These are phyloP conservation scores for Millerozyma acaciae DNA, from an alignment of 805 yeast species.

Conservation along the genomic window DNA sequence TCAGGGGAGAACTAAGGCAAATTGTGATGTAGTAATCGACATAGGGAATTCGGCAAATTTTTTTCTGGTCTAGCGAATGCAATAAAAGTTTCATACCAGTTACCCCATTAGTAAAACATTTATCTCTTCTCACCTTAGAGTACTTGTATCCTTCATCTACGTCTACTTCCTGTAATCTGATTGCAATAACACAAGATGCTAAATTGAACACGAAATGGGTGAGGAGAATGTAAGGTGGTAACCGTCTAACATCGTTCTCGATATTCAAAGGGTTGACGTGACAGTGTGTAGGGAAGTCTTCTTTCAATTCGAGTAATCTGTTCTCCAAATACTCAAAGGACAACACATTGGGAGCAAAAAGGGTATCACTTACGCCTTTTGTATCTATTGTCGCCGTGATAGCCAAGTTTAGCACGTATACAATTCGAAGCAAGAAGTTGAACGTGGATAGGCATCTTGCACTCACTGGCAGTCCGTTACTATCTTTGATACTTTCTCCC, in stretches of 20 bases:
- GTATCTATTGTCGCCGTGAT: slow-evolving; percentile 18
- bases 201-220: slow-evolving; percentile 13
- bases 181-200: slow-evolving; percentile 18
- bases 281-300: slow-evolving; percentile 14
- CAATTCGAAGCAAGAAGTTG: slow-evolving; percentile 14
- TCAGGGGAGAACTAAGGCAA: too few species aligned
- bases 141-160: not conserved
- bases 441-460: slow-evolving; percentile 19
- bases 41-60: too few species aligned
- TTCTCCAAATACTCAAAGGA: slow-evolving; percentile 2
- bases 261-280: slow-evolving; percentile 6
- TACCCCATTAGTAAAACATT: slow-evolving; percentile 2
- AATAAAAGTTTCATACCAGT: slow-evolving; percentile 1
- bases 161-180: slow-evolving; percentile 8
- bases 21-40: too few species aligned
- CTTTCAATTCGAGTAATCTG: not conserved
- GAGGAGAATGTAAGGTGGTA: slow-evolving; percentile 15
- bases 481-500: slow-evolving; percentile 1
- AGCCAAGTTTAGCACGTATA: slow-evolving; percentile 17
- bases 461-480: too few species aligned
- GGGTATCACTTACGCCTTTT: too few species aligned
- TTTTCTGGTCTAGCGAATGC: too few species aligned
- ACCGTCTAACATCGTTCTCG: too few species aligned
- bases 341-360: slow-evolving; percentile 3
- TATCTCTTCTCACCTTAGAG: slow-evolving; percentile 1